Evolutionary conservation across 768 basidiomycete genomes (phyloP).

Genomic region (Rhodosporidiobolus sp.): DNA sequence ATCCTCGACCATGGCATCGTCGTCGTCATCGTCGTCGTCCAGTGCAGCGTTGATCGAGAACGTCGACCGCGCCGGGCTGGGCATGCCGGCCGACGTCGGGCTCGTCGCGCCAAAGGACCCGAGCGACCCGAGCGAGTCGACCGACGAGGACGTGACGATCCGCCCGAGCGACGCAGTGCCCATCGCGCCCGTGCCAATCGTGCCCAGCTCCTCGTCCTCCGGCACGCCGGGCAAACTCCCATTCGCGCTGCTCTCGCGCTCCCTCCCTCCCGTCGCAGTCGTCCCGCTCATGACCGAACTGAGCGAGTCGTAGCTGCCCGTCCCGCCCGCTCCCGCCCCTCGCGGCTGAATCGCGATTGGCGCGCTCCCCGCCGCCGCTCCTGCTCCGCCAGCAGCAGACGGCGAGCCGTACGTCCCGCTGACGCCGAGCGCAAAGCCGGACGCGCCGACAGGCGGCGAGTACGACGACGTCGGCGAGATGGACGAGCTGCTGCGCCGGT

Average conservation of each 20-base stretch:
- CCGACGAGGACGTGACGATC: slow-evolving; percentile 27
- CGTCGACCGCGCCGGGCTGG: slow-evolving; percentile 7
- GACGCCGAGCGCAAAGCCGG: neutral
- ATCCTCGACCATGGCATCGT: slow-evolving; percentile 34
- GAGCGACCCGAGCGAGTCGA: slow-evolving; percentile 26
- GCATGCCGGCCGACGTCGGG: slow-evolving; percentile 8
- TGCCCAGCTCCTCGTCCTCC: slow-evolving; percentile 4
- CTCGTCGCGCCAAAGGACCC: slow-evolving; percentile 28
- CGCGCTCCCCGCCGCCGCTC: neutral
- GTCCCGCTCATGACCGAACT: slow-evolving; percentile 16
- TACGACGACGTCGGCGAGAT: slow-evolving; percentile 32
- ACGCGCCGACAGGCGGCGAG: slow-evolving; percentile 14
- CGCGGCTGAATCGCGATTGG: slow-evolving; percentile 29
- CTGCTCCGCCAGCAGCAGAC: neutral
- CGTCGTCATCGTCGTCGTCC: slow-evolving; percentile 23
- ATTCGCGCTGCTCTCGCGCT: neutral
- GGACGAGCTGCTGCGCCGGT: slow-evolving; percentile 21
- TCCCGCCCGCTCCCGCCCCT: slow-evolving; percentile 1
- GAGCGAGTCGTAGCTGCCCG: slow-evolving; percentile 26
- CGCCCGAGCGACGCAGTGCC: no score
- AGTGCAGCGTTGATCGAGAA: neutral
- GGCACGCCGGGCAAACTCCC: slow-evolving; percentile 21
- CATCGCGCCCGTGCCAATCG: no score
- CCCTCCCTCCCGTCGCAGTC: neutral
- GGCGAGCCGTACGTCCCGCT: slow-evolving; percentile 1